phyloP scores from a whole-genome alignment of 2,329 filamentous ascomycete species.

The Raffaelea albimanens region DNA sequence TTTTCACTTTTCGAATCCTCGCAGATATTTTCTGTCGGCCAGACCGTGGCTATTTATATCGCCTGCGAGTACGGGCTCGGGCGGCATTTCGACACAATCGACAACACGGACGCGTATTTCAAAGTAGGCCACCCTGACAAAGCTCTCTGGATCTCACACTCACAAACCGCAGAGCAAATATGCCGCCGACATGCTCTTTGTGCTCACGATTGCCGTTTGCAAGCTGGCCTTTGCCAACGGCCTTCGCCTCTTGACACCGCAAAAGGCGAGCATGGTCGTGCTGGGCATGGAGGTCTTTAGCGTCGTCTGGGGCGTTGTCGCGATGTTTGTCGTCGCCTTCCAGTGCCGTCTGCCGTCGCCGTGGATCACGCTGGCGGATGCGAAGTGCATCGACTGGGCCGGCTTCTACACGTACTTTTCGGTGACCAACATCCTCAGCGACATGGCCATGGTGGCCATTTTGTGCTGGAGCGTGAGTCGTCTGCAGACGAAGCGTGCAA shows the following conservation, averaged over 20 bases:
- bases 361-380: not conserved
- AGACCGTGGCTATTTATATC: constrained; percentile 1
- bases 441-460: not conserved
- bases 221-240: constrained; percentile 3
- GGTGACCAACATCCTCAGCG: not conserved
- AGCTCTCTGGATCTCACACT: not conserved
- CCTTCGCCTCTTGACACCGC: not conserved
- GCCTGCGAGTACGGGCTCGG: constrained; percentile 4
- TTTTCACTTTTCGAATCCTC: not conserved
- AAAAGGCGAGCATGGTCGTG: not conserved
- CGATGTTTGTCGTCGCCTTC: constrained; percentile 1
- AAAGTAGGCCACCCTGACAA: constrained; percentile 3
- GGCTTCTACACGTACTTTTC: constrained; percentile 5
- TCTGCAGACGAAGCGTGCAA: not conserved
- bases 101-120: not conserved
- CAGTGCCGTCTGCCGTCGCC: constrained; percentile 3
- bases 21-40: not conserved
- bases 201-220: not conserved
- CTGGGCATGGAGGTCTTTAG: not conserved
- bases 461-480: constrained; percentile 1
- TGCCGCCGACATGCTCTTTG: constrained; percentile 1
- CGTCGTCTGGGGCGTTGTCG: not conserved
- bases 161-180: constrained; percentile 2
- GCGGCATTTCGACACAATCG: not conserved
- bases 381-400: not conserved